Conservation (phyloP, 1,284 basidiomycete genomes). For the Hymenochaete sp. region DNA sequence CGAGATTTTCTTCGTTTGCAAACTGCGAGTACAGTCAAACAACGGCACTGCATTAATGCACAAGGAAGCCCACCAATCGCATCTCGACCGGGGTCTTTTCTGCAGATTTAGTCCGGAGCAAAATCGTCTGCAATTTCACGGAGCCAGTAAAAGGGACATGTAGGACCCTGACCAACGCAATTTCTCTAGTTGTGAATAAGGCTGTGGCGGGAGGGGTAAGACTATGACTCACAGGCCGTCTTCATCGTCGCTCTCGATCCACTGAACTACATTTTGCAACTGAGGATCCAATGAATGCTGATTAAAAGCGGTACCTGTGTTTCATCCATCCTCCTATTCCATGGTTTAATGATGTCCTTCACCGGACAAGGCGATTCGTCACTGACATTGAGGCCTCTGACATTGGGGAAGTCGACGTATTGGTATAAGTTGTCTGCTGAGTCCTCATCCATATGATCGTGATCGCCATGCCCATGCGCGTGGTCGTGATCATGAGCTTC, state of each 20-base stretch:
- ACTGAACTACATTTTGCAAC: constrained; percentile 34
- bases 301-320: constrained; percentile 25
- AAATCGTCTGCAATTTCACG: constrained; percentile 63
- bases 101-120: constrained; percentile 66
- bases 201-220: constrained; percentile 6
- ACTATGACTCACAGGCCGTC: constrained; percentile 57
- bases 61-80: constrained; percentile 6
- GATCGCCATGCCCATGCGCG: constrained; percentile 22
- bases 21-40: constrained; percentile 38
- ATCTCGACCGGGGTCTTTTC: constrained; percentile 65
- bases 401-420: constrained; percentile 64
- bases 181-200: too few relatives aligned
- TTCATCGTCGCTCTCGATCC: constrained; percentile 72
- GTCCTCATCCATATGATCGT: constrained; percentile 36
- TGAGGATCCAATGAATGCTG: constrained; percentile 5
- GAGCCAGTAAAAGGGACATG: constrained; percentile 75
- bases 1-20: constrained; percentile 59
- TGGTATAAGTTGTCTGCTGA: constrained; percentile 61
- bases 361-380: constrained; percentile 34
- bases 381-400: constrained; percentile 60
- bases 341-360: constrained; percentile 59
- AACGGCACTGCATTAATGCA: constrained; percentile 6
- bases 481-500: constrained; percentile 49
- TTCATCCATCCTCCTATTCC: constrained; percentile 62
- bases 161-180: constrained; percentile 45